Percentiles rank a stretch among this genome's conserved stretches.
phyloP scores from a whole-genome alignment of 805 yeast genomes.

The Lipomyces anomalus region DNA sequence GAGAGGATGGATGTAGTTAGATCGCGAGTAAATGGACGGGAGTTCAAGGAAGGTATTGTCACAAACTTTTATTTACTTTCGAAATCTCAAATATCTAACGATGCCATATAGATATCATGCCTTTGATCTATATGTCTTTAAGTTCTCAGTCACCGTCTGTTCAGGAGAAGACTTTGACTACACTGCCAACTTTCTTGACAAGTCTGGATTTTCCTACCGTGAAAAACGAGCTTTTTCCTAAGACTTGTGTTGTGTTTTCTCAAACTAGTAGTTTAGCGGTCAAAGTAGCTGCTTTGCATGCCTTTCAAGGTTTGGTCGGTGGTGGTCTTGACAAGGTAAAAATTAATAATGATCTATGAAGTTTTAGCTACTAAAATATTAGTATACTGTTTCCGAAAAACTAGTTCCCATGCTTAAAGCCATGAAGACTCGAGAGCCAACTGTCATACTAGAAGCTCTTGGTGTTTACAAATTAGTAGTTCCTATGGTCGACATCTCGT shows the following conservation, averaged over 20 bases:
- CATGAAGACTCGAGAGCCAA: conserved; percentile 70
- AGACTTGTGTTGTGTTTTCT: conserved; percentile 64
- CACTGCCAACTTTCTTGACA: conserved; percentile 39
- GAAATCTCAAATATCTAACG: not conserved
- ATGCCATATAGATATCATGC: conserved; percentile 37
- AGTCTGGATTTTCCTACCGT: conserved; percentile 62
- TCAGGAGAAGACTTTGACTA: conserved; percentile 50
- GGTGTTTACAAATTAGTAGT: conserved; percentile 37
- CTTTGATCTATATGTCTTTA: conserved; percentile 37
- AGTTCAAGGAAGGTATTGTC: conserved; percentile 38
- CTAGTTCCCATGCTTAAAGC: conserved; percentile 71
- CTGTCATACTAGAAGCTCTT: conserved; percentile 50
- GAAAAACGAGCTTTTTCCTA: conserved; percentile 70
- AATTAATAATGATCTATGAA: not conserved
- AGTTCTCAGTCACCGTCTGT: conserved; percentile 34
- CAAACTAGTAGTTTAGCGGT: conserved; percentile 80
- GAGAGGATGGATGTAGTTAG: conserved; percentile 47
- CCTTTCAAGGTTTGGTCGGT: conserved; percentile 53
- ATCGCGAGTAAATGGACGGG: conserved; percentile 47
- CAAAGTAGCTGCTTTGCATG: conserved; percentile 59
- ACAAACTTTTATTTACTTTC: too few relatives aligned
- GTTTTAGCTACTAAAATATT: not conserved
- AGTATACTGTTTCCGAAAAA: conserved; percentile 62
- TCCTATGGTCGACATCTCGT: conserved; percentile 43
- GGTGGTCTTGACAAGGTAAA: conserved; percentile 55